Conservation (phyloP, 2,329 filamentous ascomycete species). For the Fusarium brachygibbosum region DNA sequence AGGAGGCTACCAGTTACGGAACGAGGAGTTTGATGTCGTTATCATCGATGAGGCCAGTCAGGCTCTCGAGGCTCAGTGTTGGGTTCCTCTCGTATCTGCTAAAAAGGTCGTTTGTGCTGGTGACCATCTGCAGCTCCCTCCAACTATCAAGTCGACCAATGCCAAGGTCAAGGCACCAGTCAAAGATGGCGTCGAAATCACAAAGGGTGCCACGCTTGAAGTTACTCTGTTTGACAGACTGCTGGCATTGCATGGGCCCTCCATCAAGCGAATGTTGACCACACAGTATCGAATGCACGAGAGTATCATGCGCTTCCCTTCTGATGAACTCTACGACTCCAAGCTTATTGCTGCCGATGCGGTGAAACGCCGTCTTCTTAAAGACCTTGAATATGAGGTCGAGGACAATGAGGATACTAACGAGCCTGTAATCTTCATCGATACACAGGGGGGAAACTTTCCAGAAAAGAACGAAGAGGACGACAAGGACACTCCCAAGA, state of each 20-base stretch:
- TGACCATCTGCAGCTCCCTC: conserved; percentile 93
- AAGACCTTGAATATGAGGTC: conserved; percentile 82
- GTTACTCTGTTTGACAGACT: conserved; percentile 94
- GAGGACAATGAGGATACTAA: conserved; percentile 85
- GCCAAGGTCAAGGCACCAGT: conserved; percentile 60
- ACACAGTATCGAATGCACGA: conserved; percentile 99
- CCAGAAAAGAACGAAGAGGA: conserved; percentile 85
- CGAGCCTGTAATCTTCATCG: conserved; percentile 92
- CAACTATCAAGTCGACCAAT: conserved; percentile 88
- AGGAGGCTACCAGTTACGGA: conserved; percentile 84
- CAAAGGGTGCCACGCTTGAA: conserved; percentile 76
- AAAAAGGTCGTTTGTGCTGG: conserved; percentile 91
- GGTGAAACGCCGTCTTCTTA: conserved; percentile 81
- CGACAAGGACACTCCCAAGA: conserved; percentile 63
- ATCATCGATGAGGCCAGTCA: conserved; percentile 97
- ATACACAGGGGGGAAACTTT: conserved; percentile 95
- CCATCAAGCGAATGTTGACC: conserved; percentile 94
- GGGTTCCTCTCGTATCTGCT: conserved; percentile 87
- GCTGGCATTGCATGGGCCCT: conserved; percentile 81
- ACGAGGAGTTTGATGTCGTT: conserved; percentile 89
- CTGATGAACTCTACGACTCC: conserved; percentile 86
- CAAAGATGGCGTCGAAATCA: conserved; percentile 56
- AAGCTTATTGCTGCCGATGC: conserved; percentile 84
- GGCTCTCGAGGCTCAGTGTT: conserved; percentile 95
- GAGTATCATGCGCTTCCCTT: conserved; percentile 94